Evolutionary conservation across 2,329 filamentous ascomycete genomes (phyloP).

Genomic region (Alternaria sp.): DNA sequence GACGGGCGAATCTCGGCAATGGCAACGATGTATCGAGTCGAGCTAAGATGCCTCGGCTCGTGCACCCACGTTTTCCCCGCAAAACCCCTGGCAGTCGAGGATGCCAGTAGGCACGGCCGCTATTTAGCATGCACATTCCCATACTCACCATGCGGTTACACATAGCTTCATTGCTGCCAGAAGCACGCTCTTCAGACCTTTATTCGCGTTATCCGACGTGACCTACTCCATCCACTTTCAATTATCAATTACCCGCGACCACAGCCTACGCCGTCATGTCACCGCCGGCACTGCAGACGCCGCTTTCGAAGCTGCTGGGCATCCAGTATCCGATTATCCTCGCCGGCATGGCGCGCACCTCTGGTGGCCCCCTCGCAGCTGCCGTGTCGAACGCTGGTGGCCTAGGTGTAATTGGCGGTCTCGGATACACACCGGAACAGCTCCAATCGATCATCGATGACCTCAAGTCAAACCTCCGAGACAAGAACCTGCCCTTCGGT

Average conservation of each 20-base stretch:
- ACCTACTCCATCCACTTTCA: neutral
- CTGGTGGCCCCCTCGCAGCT: constrained; percentile 48
- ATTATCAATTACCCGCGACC: neutral
- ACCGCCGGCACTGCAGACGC: constrained; percentile 44
- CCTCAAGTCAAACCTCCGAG: constrained; percentile 75
- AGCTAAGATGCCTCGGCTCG: constrained; percentile 26
- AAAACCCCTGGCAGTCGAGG: constrained; percentile 19
- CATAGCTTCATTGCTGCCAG: neutral
- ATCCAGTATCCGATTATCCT: constrained; percentile 91
- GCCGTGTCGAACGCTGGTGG: constrained; percentile 79
- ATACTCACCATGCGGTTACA: constrained; percentile 23
- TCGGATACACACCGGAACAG: constrained; percentile 65
- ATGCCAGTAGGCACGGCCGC: constrained; percentile 14
- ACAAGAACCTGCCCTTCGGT: constrained; percentile 79
- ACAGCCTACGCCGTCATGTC: constrained; percentile 33
- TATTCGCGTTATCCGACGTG: constrained; percentile 1
- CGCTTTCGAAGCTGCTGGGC: constrained; percentile 65
- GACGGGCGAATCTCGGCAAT: neutral
- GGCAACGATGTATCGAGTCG: constrained; percentile 17
- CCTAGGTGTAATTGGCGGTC: constrained; percentile 64
- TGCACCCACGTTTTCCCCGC: constrained; percentile 20
- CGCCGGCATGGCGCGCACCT: constrained; percentile 88
- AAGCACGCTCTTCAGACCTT: neutral
- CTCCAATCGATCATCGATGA: constrained; percentile 83
- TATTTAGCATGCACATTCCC: constrained; percentile 37